Base-by-base conservation (phyloP, 805 yeast species). In the Wickerhamiella slavikovae region DNA sequence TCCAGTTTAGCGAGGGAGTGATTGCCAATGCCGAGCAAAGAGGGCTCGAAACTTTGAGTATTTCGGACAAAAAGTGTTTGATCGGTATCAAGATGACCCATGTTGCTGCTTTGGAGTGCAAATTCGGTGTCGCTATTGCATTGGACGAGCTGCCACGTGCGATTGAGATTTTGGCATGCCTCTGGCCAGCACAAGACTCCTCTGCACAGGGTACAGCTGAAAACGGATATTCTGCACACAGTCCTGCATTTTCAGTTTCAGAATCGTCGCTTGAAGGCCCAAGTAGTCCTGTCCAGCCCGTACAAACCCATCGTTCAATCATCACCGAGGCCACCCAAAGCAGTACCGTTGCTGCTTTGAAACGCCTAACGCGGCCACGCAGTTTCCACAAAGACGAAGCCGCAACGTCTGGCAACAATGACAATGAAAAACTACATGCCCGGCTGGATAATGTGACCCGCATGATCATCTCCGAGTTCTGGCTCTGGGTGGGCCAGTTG, bases 401-500 rank as follows among this genome's bases (percentile, higher is more conserved):
- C 3, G 5, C 5, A 6, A 14, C 22, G 3, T 14, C 17, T 4
- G 14, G 16, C 15, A 19, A 20, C 14, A 6, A 13, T n/a, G 17
- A 27, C 17, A 17, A 8, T 13, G 13, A 26, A 12, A 15, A 13
- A 3, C 16, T 18, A 3, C 14, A 5, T 13, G 24, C 31, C 9
- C 37, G 17, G 29, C 29, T 1, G 36, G 37, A 11, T 66, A 60
- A 25, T 51, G 54, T 27, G 47, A 40, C 15, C 42, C 68, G 7
- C 44, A 71, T 27, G 79, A 71, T 40, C 58, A 23, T 40, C 28
- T 37, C 15, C 17, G 22, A 59, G 20, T 43, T 78, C 15, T 82
- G 94, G 93, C 47, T 82, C 29, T 67, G 80, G 66, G 61, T 78
- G 0, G 62, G 80, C 1, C 60, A 62, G 22, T 52, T 79, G 17